Conservation (phyloP, 2,329 filamentous ascomycete species). For the Trichoderma atrobrunneum region DNA sequence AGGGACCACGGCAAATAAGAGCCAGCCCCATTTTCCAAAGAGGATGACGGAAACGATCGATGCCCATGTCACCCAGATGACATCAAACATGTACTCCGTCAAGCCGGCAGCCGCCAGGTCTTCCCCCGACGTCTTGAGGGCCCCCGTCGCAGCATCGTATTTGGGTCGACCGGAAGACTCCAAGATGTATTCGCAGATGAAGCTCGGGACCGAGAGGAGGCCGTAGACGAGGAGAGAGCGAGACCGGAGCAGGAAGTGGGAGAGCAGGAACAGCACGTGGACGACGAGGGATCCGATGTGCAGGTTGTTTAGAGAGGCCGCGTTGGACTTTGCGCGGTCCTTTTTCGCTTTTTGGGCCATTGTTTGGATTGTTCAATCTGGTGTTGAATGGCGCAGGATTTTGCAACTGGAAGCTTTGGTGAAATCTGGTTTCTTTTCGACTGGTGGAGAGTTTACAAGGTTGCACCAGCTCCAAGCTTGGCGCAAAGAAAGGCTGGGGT, state of each 20-base stretch:
- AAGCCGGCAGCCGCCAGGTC: conserved; percentile 83
- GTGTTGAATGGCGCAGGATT: background rate
- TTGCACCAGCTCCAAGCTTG: background rate
- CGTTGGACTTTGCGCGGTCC: conserved; percentile 73
- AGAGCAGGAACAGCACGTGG: conserved; percentile 71
- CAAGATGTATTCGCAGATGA: conserved; percentile 80
- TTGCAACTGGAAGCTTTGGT: background rate
- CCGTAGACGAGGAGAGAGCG: conserved; percentile 68
- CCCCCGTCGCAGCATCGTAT: conserved; percentile 60
- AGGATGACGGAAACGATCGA: conserved; percentile 69
- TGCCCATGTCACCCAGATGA: conserved; percentile 91
- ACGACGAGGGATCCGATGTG: conserved; percentile 72
- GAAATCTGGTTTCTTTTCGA: conserved; percentile 15
- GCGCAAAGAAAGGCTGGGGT: background rate
- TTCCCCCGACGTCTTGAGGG: conserved; percentile 76
- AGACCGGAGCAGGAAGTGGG: conserved; percentile 63
- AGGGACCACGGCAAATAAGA: conserved; percentile 54
- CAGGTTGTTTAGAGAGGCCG: conserved; percentile 72
- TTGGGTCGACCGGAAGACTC: conserved; percentile 80
- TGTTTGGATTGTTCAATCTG: background rate
- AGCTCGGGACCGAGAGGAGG: conserved; percentile 68
- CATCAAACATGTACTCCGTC: conserved; percentile 98
- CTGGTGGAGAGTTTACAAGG: background rate
- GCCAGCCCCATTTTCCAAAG: conserved; percentile 74
- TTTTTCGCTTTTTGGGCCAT: conserved; percentile 66